Conservation (phyloP, 495 filamentous ascomycete species). For the Aspergillus cristatus region DNA sequence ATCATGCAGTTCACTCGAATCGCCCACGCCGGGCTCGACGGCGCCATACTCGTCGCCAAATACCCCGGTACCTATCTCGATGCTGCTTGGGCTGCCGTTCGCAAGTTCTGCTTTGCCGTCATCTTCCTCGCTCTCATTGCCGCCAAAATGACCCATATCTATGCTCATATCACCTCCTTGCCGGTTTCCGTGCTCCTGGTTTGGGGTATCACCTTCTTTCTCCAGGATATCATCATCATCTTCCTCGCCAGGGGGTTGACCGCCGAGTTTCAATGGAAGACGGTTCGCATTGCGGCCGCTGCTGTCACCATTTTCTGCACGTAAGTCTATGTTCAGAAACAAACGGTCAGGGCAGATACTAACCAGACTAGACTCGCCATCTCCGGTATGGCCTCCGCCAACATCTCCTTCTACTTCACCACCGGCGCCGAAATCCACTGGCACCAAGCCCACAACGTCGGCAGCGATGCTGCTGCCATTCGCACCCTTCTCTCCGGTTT, state of each 20-base stretch:
- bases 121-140: conserved; percentile 22
- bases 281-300: conserved; percentile 12
- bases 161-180: conserved; percentile 27
- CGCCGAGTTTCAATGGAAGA: conserved; percentile 17
- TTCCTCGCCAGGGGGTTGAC: conserved; percentile 21
- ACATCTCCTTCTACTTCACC: conserved; percentile 26
- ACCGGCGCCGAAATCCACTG: conserved; percentile 34
- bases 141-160: conserved; percentile 29
- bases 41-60: background rate
- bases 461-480: conserved; percentile 26
- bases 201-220: conserved; percentile 31
- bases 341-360: too few relatives aligned
- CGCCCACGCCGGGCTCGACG: background rate
- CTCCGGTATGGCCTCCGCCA: conserved; percentile 28
- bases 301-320: conserved; percentile 24
- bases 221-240: conserved; percentile 29
- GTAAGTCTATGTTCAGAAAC: too few relatives aligned
- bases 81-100: conserved; percentile 22
- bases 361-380: conserved; percentile 26
- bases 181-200: conserved; percentile 19
- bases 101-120: conserved; percentile 30
- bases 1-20: background rate
- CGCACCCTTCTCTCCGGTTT: conserved; percentile 29
- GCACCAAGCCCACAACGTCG: conserved; percentile 25
- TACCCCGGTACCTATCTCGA: conserved; percentile 19